phyloP scores from a whole-genome alignment of 2,329 filamentous ascomycete species.

The Clonostachys chloroleuca region DNA sequence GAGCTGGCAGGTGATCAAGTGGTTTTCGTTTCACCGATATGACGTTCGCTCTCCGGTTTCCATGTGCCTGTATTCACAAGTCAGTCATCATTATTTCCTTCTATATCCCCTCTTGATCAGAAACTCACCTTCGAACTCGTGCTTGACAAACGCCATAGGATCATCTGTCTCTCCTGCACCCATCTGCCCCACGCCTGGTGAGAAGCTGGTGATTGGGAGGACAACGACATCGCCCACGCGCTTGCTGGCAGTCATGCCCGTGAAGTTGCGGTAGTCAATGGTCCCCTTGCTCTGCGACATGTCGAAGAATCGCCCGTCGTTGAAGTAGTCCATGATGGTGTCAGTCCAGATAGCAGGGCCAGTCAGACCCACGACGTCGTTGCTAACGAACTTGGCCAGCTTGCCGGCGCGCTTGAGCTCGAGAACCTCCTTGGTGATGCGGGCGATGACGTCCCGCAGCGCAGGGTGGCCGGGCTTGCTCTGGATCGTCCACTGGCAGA shows the following conservation, averaged over 20 bases:
- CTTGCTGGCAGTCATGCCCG: conserved; percentile 76
- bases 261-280: conserved; percentile 86
- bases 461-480: conserved; percentile 91
- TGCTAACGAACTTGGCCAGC: conserved; percentile 55
- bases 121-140: conserved; percentile 83
- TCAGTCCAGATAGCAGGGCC: conserved; percentile 96
- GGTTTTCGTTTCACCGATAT: conserved; percentile 50
- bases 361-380: conserved; percentile 87
- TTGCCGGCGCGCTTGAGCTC: conserved; percentile 64
- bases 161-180: conserved; percentile 83
- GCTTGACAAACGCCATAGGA: conserved; percentile 95
- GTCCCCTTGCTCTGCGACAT: conserved; percentile 65
- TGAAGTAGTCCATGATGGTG: conserved; percentile 86
- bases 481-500: conserved; percentile 99
- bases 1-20: no score
- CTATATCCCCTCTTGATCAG: neutral
- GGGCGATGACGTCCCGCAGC: conserved; percentile 79
- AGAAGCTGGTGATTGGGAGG: conserved; percentile 95
- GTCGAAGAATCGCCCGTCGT: conserved; percentile 84
- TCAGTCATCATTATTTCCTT: neutral
- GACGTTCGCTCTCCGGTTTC: conserved; percentile 69
- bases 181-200: conserved; percentile 91
- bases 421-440: conserved; percentile 80
- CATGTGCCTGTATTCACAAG: conserved; percentile 53
- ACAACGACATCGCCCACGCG: conserved; percentile 92